Evolutionary conservation across 495 filamentous ascomycete species (phyloP).

Genomic region (Saxophila tyrrhenica): DNA sequence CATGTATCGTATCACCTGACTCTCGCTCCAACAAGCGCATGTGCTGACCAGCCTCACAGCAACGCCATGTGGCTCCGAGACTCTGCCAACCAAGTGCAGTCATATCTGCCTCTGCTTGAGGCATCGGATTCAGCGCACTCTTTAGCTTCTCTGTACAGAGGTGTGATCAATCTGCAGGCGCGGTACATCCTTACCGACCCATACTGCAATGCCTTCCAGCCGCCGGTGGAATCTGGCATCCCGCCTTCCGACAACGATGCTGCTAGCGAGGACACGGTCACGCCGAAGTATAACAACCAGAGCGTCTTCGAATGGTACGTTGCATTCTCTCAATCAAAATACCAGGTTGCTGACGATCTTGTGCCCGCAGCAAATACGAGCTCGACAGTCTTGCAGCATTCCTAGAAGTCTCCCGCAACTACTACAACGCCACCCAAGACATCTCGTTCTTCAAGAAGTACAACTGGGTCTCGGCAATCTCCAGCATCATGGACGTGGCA

Average conservation of each 20-base stretch:
- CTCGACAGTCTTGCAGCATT: conserved; percentile 59
- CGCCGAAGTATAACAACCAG: conserved; percentile 38
- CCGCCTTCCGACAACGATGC: conserved; percentile 37
- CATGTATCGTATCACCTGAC: too few relatives aligned
- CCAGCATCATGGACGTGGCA: conserved; percentile 43
- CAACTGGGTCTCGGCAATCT: conserved; percentile 46
- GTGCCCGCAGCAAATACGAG: conserved; percentile 27
- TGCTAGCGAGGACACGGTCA: conserved; percentile 36
- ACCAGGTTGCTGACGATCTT: not conserved
- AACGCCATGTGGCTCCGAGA: conserved; percentile 65
- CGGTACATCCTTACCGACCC: conserved; percentile 48
- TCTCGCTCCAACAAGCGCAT: too few relatives aligned
- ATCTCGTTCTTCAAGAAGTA: conserved; percentile 48
- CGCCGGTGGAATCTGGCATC: conserved; percentile 44
- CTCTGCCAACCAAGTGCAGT: conserved; percentile 55
- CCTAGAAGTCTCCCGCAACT: conserved; percentile 47
- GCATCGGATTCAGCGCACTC: conserved; percentile 38
- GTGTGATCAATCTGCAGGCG: conserved; percentile 55
- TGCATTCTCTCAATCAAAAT: conserved; percentile 36
- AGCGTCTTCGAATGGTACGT: conserved; percentile 44
- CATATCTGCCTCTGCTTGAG: conserved; percentile 48
- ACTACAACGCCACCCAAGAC: conserved; percentile 45
- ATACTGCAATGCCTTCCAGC: conserved; percentile 56
- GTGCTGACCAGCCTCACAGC: conserved; percentile 33
- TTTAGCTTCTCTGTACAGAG: conserved; percentile 48